Evolutionary conservation across 2,329 filamentous ascomycete genomes (phyloP), one percentile per base, ranked within the genome.

Genomic region (Zymoseptoria tritici): DNA sequence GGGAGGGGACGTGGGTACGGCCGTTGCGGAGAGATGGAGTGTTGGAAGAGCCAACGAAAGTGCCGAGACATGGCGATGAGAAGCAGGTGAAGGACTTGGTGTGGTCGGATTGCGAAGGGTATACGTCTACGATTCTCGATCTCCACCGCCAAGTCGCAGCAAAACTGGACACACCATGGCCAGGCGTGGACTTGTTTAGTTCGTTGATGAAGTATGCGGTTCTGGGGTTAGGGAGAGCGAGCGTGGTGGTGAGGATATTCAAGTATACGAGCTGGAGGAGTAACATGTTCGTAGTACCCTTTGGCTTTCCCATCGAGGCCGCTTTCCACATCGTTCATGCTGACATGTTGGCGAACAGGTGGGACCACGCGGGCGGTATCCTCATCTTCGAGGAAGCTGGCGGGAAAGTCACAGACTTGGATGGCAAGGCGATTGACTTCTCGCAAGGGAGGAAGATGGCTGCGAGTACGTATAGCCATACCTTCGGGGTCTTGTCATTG

Each of bases 361-460:
- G 81, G 81, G 81, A 83, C 67, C 81, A 83, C 69, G 79, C 79
- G 1, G 81, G 80, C 4, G 81, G 80, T 0, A 77, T 80, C 64
- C 67, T 83, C 24, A 74, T 83, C 51, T 79, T 75, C 57, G 69
- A 78, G 58, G 81, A 83, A 66, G 74, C 77, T 1, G 81, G 81
- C 6, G 79, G 78, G 8, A 71, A 74, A 54, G 76, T 83, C 22
- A 79, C 75, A 2, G 81, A 84, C 67, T 68, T 83, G 52, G 70
- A 79, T 29, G 81, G 81, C 1, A 78, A 73, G 42, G 65, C 73
- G 2, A 77, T 83, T 36, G 78, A 81, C 60, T 81, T 81, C 64
- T 62, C 64, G 9, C 58, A 61, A 19, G 66, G 66, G 6, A 62
- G 66, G 49, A 68, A 68, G 26, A 66, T 68, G 64, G 58, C 64